A percentile compares a stretch with the other conserved stretches of the same genome.
These are phyloP conservation scores for Zalaria sp. DNA, from an alignment of 2,329 filamentous ascomycete genomes.

Conservation along the genomic window DNA sequence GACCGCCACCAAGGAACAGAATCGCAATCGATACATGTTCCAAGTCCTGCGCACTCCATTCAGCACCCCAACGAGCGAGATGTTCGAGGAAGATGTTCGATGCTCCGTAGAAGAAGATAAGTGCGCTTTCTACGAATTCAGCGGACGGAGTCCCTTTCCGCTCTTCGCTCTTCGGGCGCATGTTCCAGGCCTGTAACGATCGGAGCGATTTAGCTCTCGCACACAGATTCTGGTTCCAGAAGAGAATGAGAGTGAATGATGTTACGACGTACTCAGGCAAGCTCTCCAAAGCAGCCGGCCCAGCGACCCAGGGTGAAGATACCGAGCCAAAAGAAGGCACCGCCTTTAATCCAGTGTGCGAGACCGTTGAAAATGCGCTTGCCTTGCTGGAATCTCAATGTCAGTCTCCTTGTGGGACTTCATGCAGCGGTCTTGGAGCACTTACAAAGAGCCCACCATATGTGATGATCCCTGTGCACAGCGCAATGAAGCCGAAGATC, in stretches of 20 bases:
- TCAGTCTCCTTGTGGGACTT: too few species aligned
- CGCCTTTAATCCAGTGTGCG: slow-evolving; percentile 83
- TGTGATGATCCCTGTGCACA: slow-evolving; percentile 56
- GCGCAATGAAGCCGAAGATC: slow-evolving; percentile 56
- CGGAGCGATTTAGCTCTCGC: too few species aligned
- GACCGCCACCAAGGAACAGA: slow-evolving; percentile 77
- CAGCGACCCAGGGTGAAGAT: slow-evolving; percentile 72
- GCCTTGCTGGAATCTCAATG: too few species aligned
- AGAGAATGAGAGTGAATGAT: too few species aligned
- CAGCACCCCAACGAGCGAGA: slow-evolving; percentile 52
- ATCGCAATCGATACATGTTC: slow-evolving; percentile 84
- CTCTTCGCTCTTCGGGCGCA: too few species aligned
- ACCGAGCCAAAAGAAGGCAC: slow-evolving; percentile 84
- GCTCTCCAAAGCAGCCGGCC: slow-evolving; percentile 72
- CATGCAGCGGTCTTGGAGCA: slow-evolving; percentile 23
- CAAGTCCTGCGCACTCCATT: slow-evolving; percentile 63
- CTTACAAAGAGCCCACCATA: slow-evolving; percentile 74
- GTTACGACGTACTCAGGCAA: slow-evolving; percentile 64
- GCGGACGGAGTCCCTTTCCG: slow-evolving; percentile 41
- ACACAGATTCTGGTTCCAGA: too few species aligned
- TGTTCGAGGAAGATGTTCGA: slow-evolving; percentile 88
- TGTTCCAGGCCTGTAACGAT: too few species aligned
- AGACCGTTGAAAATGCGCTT: slow-evolving; percentile 57
- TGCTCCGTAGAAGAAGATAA: slow-evolving; percentile 75
- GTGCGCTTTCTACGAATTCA: slow-evolving; percentile 72